A percentile compares a stretch with the other conserved stretches of the same genome.
Conservation (phyloP, 2,329 filamentous ascomycete species). For the Scedosporium dehoogii region DNA sequence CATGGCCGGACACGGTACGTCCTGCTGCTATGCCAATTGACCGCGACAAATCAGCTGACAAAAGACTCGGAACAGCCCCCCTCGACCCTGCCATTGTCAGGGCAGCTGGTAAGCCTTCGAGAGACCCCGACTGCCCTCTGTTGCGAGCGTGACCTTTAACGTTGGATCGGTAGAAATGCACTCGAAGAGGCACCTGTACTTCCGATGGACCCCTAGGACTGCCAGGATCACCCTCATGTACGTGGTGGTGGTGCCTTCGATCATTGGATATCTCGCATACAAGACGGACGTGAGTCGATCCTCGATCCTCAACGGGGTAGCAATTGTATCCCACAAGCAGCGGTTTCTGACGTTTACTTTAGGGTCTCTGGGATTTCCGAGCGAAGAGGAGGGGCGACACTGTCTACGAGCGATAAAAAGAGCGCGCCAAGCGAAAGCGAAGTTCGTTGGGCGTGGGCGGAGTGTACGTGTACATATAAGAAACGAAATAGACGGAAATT, state of each 20-base stretch:
- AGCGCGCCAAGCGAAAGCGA: background rate
- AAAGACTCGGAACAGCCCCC: slow-evolving; percentile 2
- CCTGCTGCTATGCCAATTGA: background rate
- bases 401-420: slow-evolving; percentile 62
- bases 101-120: slow-evolving; percentile 8
- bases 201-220: slow-evolving; percentile 82
- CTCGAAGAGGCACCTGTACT: slow-evolving; percentile 82
- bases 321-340: background rate
- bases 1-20: slow-evolving; percentile 10
- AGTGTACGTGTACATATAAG: slow-evolving; percentile 2
- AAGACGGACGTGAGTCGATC: slow-evolving; percentile 68
- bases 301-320: background rate
- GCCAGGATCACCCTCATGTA: slow-evolving; percentile 73
- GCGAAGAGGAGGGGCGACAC: slow-evolving; percentile 83
- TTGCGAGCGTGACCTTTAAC: background rate
- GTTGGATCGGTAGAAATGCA: slow-evolving; percentile 55
- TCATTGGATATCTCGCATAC: slow-evolving; percentile 64
- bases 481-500: background rate
- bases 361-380: slow-evolving; percentile 32
- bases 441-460: background rate
- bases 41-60: background rate
- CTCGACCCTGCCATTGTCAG: slow-evolving; percentile 11
- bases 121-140: background rate
- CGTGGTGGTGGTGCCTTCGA: slow-evolving; percentile 58
- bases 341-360: background rate